Evolutionary conservation across 495 filamentous ascomycete genomes (phyloP).

Genomic region (Penicillium atrosanguineum): DNA sequence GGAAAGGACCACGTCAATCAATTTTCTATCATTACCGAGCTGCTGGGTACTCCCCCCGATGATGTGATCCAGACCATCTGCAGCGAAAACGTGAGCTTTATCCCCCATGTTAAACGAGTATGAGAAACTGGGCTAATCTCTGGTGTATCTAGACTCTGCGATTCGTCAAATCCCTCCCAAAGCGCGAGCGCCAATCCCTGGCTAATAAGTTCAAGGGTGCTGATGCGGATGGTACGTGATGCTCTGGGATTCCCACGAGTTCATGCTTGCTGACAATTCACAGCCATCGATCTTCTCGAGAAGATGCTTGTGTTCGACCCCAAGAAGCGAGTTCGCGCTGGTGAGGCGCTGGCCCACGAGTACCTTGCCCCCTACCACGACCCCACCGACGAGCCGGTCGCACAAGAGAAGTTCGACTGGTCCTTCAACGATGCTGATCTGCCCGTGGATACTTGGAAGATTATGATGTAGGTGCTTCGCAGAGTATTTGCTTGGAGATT

Average conservation of each 20-base stretch:
- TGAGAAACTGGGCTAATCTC: constrained; percentile 5
- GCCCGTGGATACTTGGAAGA: constrained; percentile 99
- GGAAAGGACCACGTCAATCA: constrained; percentile 99
- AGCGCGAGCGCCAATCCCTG: constrained; percentile 86
- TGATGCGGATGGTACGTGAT: constrained; percentile 76
- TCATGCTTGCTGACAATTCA: constrained; percentile 15
- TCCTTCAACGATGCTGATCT: constrained; percentile 99
- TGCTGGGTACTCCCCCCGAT: constrained; percentile 95
- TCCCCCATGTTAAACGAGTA: neutral
- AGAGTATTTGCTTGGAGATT: neutral
- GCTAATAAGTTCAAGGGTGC: constrained; percentile 95
- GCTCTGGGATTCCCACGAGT: neutral
- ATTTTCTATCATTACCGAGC: constrained; percentile 98
- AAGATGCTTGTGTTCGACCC: constrained; percentile 98
- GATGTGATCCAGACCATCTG: constrained; percentile 99
- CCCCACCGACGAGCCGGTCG: constrained; percentile 90
- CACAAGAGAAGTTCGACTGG: constrained; percentile 99
- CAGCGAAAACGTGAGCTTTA: constrained; percentile 81
- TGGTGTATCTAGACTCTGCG: constrained; percentile 70
- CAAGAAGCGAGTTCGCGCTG: constrained; percentile 81
- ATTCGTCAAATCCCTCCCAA: constrained; percentile 97
- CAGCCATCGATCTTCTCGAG: constrained; percentile 92
- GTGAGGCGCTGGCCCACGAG: constrained; percentile 81
- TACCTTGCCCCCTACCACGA: constrained; percentile 97
- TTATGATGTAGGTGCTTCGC: constrained; percentile 82